These are phyloP conservation scores for Ustanciosporium gigantosporum DNA, from an alignment of 1,284 basidiomycete species.

Conservation along the genomic window DNA sequence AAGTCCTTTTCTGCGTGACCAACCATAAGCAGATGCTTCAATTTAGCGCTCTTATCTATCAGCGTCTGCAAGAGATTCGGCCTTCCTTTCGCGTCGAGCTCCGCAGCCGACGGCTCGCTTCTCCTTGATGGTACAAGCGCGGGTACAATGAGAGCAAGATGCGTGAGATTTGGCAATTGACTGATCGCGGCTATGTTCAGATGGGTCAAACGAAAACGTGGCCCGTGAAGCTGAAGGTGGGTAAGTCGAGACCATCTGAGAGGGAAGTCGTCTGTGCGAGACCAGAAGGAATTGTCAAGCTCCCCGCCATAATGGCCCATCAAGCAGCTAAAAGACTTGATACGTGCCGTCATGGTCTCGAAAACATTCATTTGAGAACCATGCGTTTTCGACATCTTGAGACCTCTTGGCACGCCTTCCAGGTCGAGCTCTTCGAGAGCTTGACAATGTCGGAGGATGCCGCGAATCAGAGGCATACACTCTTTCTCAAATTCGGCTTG, in stretches of 20 bases:
- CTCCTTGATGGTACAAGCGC: slow-evolving; percentile 4
- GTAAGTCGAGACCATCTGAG: slow-evolving; percentile 6
- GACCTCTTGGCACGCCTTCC: slow-evolving; percentile 14
- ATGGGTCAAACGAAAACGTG: slow-evolving; percentile 9
- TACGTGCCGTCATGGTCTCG: neutral
- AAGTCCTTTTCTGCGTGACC: slow-evolving; percentile 23
- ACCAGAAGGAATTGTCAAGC: slow-evolving; percentile 20
- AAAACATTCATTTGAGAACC: neutral
- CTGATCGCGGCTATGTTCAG: slow-evolving; percentile 1
- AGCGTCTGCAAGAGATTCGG: slow-evolving; percentile 23
- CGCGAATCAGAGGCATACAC: slow-evolving; percentile 3
- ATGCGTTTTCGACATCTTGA: neutral
- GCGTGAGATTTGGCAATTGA: slow-evolving; percentile 4
- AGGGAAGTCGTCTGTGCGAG: neutral
- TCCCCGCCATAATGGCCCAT: slow-evolving; percentile 20
- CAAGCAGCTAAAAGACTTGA: slow-evolving; percentile 7
- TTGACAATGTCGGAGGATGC: slow-evolving; percentile 6
- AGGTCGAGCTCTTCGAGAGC: slow-evolving; percentile 4
- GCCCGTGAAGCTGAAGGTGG: slow-evolving; percentile 25
- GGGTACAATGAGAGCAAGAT: slow-evolving; percentile 15
- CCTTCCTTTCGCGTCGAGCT: slow-evolving; percentile 5
- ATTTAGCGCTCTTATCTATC: slow-evolving; percentile 1
- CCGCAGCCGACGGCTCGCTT: neutral
- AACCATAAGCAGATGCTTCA: slow-evolving; percentile 17
- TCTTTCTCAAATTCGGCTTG: slow-evolving; percentile 19